Conservation (phyloP, 2,329 filamentous ascomycete genomes). For the Raffaelea arxii region DNA sequence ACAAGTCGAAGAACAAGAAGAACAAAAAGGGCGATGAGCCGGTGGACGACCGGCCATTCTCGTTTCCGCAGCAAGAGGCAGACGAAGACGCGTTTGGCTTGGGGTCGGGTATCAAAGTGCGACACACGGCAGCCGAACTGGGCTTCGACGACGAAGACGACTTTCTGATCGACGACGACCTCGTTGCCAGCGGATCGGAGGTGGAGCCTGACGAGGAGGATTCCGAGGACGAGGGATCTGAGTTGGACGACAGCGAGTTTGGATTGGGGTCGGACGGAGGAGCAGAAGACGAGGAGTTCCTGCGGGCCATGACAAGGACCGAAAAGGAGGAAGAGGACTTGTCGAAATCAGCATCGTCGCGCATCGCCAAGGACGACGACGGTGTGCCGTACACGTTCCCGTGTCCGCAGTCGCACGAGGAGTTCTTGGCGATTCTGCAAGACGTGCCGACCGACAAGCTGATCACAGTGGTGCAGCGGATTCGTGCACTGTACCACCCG, state of each 20-base stretch:
- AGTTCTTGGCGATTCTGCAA: constrained; percentile 59
- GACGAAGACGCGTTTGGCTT: constrained; percentile 50
- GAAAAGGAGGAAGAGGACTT: constrained; percentile 46
- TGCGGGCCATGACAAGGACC: constrained; percentile 51
- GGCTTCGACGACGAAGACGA: constrained; percentile 91
- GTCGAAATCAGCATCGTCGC: constrained; percentile 26
- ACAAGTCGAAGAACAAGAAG: constrained; percentile 39
- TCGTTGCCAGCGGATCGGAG: constrained; percentile 73
- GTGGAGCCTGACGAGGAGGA: constrained; percentile 47
- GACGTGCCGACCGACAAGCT: constrained; percentile 54
- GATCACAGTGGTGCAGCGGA: constrained; percentile 74
- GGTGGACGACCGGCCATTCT: constrained; percentile 8
- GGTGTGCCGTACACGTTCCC: constrained; percentile 74
- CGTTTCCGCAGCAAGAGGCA: constrained; percentile 28
- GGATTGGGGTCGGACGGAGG: constrained; percentile 51
- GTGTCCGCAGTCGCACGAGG: constrained; percentile 69
- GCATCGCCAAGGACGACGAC: constrained; percentile 33
- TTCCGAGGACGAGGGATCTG: constrained; percentile 38
- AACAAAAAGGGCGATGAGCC: constrained; percentile 10
- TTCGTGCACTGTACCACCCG: constrained; percentile 85
- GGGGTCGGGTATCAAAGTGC: constrained; percentile 47
- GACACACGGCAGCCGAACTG: constrained; percentile 49
- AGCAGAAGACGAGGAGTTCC: constrained; percentile 59
- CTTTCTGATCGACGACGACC: constrained; percentile 80
- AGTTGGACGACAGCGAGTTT: constrained; percentile 18